These are phyloP conservation scores for Pseudognaphalium luteoalbum DNA, from an alignment of 129 eudicot species.

Conservation along the genomic window DNA sequence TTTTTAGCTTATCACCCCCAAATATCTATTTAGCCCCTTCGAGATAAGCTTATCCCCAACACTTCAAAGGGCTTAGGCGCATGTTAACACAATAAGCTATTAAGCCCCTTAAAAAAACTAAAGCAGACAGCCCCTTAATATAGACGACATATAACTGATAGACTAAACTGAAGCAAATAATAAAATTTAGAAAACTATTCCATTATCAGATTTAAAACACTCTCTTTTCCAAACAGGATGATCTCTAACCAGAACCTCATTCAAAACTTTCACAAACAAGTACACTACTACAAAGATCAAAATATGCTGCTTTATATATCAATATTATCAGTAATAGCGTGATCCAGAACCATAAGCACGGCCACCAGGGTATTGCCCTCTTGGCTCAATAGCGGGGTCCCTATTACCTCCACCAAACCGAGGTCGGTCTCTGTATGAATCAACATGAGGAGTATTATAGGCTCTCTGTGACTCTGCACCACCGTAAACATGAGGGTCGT, in stretches of 20 bases:
- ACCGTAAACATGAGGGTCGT: constrained; percentile 45
- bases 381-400: constrained; percentile 53
- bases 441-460: constrained; percentile 45
- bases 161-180: background rate
- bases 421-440: constrained; percentile 59
- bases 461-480: constrained; percentile 46
- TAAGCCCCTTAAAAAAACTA: background rate
- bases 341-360: constrained; percentile 58
- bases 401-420: constrained; percentile 50
- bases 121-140: no score
- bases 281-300: constrained; percentile 9
- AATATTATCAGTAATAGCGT: constrained; percentile 45
- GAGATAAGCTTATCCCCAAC: no score
- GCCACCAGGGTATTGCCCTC: constrained; percentile 61
- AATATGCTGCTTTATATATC: background rate
- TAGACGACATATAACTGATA: background rate
- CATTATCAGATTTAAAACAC: constrained; percentile 3
- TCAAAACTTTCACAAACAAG: constrained; percentile 6
- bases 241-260: constrained; percentile 5
- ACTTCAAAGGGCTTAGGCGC: background rate
- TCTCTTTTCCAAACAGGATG: constrained; percentile 1
- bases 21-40: background rate
- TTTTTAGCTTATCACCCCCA: no score
- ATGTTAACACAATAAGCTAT: background rate
- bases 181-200: background rate